Evolutionary conservation across 169 alveolate genomes (phyloP).

Genomic region (Perkinsus chesapeaki): DNA sequence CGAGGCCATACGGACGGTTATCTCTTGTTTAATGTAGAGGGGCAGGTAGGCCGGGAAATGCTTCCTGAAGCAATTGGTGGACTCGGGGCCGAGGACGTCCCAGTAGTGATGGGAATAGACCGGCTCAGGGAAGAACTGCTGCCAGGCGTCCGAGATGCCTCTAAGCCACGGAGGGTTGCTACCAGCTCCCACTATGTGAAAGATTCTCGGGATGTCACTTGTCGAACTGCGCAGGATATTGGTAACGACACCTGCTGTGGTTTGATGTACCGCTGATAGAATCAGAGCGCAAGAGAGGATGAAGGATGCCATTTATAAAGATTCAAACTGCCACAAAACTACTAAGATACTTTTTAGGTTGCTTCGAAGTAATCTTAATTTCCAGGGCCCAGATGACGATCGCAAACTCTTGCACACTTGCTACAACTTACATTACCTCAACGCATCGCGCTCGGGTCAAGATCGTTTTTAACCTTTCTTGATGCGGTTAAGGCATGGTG

Average conservation of each 20-base stretch:
- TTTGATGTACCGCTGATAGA: background rate
- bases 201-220: background rate
- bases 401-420: background rate
- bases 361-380: background rate
- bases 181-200: background rate
- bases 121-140: background rate
- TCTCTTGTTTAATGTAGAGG: background rate
- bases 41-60: background rate
- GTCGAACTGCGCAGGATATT: background rate
- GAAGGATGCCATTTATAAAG: background rate
- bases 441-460: background rate
- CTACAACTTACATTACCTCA: background rate
- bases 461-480: background rate
- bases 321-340: too few species aligned
- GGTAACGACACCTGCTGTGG: background rate
- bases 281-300: background rate
- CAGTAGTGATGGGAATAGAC: background rate
- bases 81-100: background rate
- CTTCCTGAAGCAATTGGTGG: background rate
- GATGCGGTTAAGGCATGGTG: background rate
- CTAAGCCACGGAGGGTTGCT: background rate
- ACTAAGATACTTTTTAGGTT: too few species aligned
- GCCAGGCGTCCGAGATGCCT: background rate
- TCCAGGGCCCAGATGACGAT: background rate
- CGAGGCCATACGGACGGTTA: background rate